Evolutionary conservation across 2,329 filamentous ascomycete genomes (phyloP).

Genomic region (Chalara sp.): DNA sequence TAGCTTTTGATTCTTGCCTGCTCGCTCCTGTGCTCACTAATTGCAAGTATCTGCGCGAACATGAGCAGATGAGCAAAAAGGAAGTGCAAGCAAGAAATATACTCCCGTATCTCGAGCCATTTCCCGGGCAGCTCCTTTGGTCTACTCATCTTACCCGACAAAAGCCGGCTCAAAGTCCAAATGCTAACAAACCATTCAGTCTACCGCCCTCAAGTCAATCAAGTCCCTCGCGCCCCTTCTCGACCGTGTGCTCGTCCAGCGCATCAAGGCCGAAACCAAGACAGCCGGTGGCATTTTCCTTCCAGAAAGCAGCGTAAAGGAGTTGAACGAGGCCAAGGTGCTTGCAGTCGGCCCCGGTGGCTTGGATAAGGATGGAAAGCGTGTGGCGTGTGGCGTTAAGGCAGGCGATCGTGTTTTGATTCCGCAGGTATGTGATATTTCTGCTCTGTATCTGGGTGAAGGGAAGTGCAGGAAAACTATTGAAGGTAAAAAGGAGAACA

Average conservation of each 20-base stretch:
- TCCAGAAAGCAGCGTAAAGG: constrained; percentile 93
- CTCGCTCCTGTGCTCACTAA: too few species aligned
- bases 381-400: constrained; percentile 74
- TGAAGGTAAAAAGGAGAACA: neutral
- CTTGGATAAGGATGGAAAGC: constrained; percentile 82
- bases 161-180: too few species aligned
- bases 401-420: constrained; percentile 92
- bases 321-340: constrained; percentile 96
- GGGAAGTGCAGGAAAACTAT: neutral
- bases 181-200: constrained; percentile 30
- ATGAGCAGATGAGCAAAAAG: too few species aligned
- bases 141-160: too few species aligned
- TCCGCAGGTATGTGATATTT: constrained; percentile 63
- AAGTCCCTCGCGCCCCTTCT: constrained; percentile 91
- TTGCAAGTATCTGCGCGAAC: too few species aligned
- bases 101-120: too few species aligned
- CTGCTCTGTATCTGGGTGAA: constrained; percentile 5
- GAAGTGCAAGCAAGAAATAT: too few species aligned
- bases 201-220: constrained; percentile 84
- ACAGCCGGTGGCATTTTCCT: constrained; percentile 97
- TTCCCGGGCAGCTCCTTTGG: too few species aligned
- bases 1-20: too few species aligned
- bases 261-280: constrained; percentile 94
- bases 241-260: constrained; percentile 97
- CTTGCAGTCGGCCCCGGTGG: constrained; percentile 88